phyloP scores from a whole-genome alignment of 805 yeast species.

The Yarrowia osloensis region DNA sequence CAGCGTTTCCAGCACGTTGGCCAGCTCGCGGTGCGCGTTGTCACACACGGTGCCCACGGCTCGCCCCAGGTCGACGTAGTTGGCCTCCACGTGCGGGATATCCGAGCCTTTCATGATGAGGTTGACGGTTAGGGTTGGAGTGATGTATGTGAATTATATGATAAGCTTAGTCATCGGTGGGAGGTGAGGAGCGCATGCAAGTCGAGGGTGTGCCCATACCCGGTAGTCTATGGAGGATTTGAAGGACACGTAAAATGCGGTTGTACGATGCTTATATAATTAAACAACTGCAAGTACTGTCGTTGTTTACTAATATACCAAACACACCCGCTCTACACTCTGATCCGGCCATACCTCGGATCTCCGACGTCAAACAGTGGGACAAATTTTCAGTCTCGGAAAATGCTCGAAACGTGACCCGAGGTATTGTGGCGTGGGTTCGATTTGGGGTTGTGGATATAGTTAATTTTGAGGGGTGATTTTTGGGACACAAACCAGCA shows the following conservation, averaged over 20 bases:
- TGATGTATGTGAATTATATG: neutral
- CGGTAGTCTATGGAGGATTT: too few relatives aligned
- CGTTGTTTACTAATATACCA: too few relatives aligned
- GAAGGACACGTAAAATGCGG: too few relatives aligned
- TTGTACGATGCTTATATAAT: too few relatives aligned
- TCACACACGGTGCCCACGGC: constrained; percentile 61
- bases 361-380: neutral
- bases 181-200: neutral
- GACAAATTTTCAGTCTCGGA: neutral
- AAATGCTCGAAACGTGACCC: neutral
- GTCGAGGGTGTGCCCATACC: too few relatives aligned
- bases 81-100: constrained; percentile 72
- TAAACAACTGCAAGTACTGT: too few relatives aligned
- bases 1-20: constrained; percentile 60
- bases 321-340: too few relatives aligned
- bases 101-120: constrained; percentile 28
- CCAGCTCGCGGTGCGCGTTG: constrained; percentile 64
- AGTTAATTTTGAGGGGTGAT: too few relatives aligned
- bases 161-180: constrained; percentile 1
- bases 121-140: constrained; percentile 20
- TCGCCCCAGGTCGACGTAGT: constrained; percentile 64
- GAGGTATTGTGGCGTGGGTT: neutral
- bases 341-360: too few relatives aligned
- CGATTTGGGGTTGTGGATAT: neutral
- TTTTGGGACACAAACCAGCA: too few relatives aligned